Evolutionary conservation across 306 rosid genomes (phyloP), one percentile per base, ranked within the genome.

Genomic region (Cucumis cinereus): DNA sequence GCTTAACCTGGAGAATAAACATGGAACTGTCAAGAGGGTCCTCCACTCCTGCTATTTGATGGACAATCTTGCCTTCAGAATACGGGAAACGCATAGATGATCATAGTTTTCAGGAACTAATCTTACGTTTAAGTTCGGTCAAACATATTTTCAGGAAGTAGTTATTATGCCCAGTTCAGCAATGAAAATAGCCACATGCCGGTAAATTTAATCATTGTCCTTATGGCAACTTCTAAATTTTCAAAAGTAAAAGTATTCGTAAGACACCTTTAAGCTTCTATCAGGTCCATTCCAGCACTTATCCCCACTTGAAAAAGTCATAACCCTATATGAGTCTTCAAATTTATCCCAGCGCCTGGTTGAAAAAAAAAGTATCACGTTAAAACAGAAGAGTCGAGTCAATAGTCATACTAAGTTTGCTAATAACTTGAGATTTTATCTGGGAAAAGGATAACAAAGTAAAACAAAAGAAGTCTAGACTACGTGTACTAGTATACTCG

Each of bases 201-300:
- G 49, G 75, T 45, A 70, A 43, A 47, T 9, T 45, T 14, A 70
- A 47, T 16, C 57, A 50, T 54, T 54, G 1, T 56, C 50, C 22
- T n/a, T 36, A 8, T 36, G 35, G 16, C 54, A 36, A 75, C 19
- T 54, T 35, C 13, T 75, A n/a, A 17, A 36, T 36, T 57, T 66
- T 66, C 45, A 40, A 9, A 12, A 77, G 75, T 36, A 57, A 77
- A 82, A 78, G 10, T 47, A 33, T 28, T 54, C 14, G 33, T 7
- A 55, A 54, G 30, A 55, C 83, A 95, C 99, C 99, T 90, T 92
- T 84, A 95, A 80, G 85, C 99, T 95, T 88, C 99, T 86, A 84
- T 92, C 99, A 22, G 99, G 99, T 62, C 99, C 99, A 83, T 95
- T 95, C 99, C 99, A 95, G 89, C 99, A 95, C 49, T 74, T 87